Conservation (phyloP, 1,284 basidiomycete genomes). For the Xanthoconium separans region DNA sequence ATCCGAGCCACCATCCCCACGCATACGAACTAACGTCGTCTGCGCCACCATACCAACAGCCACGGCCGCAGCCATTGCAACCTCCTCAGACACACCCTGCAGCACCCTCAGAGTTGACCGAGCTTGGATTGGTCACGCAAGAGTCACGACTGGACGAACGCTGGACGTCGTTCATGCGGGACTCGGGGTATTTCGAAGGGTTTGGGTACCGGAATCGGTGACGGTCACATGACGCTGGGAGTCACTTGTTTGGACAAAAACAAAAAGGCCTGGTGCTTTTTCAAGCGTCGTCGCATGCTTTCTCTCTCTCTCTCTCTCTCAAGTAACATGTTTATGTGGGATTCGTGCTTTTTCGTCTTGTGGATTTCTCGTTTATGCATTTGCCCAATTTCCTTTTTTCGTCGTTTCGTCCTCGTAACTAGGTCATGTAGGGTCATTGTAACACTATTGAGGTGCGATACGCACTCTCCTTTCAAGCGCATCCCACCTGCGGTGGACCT, state of each 20-base stretch:
- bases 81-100: slow-evolving; percentile 6
- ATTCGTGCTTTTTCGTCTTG: no score
- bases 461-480: no score
- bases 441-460: no score
- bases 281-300: no score
- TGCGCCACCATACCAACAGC: slow-evolving; percentile 2
- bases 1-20: slow-evolving; percentile 14
- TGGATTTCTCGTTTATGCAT: no score
- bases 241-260: neutral
- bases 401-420: no score
- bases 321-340: no score
- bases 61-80: slow-evolving; percentile 1
- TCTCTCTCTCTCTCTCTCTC: no score
- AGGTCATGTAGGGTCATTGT: no score
- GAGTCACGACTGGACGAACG: slow-evolving; percentile 55
- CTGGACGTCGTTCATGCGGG: slow-evolving; percentile 61
- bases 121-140: slow-evolving; percentile 51
- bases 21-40: slow-evolving; percentile 14
- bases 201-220: slow-evolving; percentile 31
- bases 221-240: neutral
- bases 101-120: slow-evolving; percentile 42
- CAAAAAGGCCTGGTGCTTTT: neutral
- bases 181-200: slow-evolving; percentile 44
- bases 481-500: no score
- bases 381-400: no score